phyloP scores from a whole-genome alignment of 768 basidiomycete genomes.

The Tricholoma matsutake region DNA sequence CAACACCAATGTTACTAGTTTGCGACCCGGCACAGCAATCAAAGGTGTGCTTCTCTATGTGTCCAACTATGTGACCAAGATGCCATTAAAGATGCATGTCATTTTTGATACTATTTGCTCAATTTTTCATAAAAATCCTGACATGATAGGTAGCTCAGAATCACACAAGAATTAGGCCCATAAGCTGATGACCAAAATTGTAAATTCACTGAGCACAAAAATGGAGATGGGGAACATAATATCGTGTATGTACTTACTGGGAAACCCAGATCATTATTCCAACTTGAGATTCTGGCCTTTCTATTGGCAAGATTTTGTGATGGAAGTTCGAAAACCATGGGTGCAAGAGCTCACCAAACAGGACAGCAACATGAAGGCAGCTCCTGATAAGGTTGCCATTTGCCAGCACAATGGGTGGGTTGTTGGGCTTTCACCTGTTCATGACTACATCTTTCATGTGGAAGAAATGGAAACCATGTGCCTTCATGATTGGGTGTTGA shows the following conservation, averaged over 20 bases:
- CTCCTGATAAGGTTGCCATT: constrained; percentile 19
- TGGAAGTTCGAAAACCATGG: constrained; percentile 18
- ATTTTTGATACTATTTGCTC: constrained; percentile 31
- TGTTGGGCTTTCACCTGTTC: constrained; percentile 21
- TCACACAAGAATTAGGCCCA: constrained; percentile 18
- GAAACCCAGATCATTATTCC: constrained; percentile 8
- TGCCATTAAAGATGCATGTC: constrained; percentile 32
- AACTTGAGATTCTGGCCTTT: constrained; percentile 30
- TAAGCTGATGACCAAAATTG: constrained; percentile 14
- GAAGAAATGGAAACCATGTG: constrained; percentile 11
- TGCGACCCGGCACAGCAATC: constrained; percentile 17
- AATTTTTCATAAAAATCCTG: constrained; percentile 16
- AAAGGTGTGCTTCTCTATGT: constrained; percentile 34
- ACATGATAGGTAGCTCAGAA: constrained; percentile 11
- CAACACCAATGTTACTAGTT: constrained; percentile 35
- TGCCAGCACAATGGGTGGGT: constrained; percentile 13
- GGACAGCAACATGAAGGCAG: constrained; percentile 1
- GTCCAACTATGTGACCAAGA: constrained; percentile 42
- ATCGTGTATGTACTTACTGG: constrained; percentile 16
- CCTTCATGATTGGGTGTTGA: constrained; percentile 28
- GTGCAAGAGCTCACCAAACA: not conserved
- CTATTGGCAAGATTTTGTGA: constrained; percentile 31
- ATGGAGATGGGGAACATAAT: constrained; percentile 38
- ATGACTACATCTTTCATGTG: constrained; percentile 32
- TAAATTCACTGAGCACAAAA: constrained; percentile 12